A percentile compares a stretch with the other conserved stretches of the same genome.
These are phyloP conservation scores for Quercus suber DNA, from an alignment of 306 rosid genomes.

Conservation along the genomic window DNA sequence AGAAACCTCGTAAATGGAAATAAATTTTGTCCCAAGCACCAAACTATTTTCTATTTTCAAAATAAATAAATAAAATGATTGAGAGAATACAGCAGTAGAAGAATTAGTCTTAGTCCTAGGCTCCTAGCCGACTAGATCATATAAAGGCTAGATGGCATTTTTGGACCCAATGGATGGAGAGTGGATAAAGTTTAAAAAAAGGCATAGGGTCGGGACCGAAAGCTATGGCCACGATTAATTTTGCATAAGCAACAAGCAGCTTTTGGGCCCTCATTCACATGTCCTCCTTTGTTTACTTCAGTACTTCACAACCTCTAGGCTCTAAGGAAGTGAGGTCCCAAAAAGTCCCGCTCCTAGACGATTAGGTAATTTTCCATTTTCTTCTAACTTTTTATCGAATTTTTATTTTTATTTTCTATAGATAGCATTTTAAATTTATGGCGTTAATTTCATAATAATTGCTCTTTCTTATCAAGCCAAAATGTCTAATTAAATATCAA, in stretches of 20 bases:
- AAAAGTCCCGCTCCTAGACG: not conserved
- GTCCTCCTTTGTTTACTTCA: conserved; percentile 21
- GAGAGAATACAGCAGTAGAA: not conserved
- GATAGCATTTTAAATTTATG: too few species aligned
- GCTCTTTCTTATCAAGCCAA: too few species aligned
- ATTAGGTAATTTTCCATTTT: not conserved
- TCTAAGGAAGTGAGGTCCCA: conserved; percentile 26
- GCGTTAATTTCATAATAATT: too few species aligned
- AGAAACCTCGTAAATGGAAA: not conserved
- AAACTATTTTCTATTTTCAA: not conserved
- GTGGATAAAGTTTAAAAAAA: not conserved
- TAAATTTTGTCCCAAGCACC: not conserved
- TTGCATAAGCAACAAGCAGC: conserved; percentile 35
- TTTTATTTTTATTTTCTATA: not conserved
- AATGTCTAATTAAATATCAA: accelerated
- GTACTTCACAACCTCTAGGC: not conserved
- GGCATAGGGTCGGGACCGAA: conserved; percentile 19
- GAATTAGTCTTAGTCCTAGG: too few species aligned
- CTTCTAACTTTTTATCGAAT: not conserved
- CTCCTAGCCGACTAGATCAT: not conserved
- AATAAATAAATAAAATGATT: not conserved
- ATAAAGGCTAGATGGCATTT: not conserved
- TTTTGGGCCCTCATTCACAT: conserved; percentile 68
- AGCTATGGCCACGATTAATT: conserved; percentile 28
- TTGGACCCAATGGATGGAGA: not conserved